These are phyloP conservation scores for Globisporangium apiculatum DNA, from an alignment of 352 stramenopile species.

Conservation along the genomic window DNA sequence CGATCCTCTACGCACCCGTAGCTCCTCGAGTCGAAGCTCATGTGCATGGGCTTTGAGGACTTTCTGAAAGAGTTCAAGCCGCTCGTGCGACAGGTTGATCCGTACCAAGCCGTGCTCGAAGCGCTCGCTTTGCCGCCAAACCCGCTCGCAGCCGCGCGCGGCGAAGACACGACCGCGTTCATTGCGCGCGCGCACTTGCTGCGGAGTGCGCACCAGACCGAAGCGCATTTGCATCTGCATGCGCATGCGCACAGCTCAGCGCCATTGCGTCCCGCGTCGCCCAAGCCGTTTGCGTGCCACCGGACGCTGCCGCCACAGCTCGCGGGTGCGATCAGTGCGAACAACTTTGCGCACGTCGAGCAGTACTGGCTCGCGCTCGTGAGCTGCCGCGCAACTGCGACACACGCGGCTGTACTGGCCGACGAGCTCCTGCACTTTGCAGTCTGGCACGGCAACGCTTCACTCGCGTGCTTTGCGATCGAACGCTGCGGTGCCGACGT, in stretches of 20 bases:
- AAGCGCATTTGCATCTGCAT: constrained; percentile 6
- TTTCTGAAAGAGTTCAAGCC: constrained; percentile 81
- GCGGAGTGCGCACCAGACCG: constrained; percentile 21
- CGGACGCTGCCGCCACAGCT: constrained; percentile 56
- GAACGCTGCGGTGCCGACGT: constrained; percentile 52
- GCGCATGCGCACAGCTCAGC: too few species aligned
- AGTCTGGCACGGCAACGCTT: constrained; percentile 56
- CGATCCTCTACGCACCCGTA: constrained; percentile 2
- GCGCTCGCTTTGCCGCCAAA: constrained; percentile 52
- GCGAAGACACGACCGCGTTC: constrained; percentile 49
- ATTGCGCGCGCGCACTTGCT: constrained; percentile 49
- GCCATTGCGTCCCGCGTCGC: constrained; percentile 15
- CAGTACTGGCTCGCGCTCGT: constrained; percentile 44
- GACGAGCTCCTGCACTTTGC: constrained; percentile 80
- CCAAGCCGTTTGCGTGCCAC: constrained; percentile 47
- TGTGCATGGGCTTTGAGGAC: constrained; percentile 82
- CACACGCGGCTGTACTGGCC: constrained; percentile 34
- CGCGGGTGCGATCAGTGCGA: constrained; percentile 26
- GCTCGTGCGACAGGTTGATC: constrained; percentile 63
- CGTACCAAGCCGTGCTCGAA: constrained; percentile 65
- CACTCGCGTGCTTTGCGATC: constrained; percentile 60
- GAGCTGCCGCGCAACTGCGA: constrained; percentile 8
- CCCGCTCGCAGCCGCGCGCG: constrained; percentile 26
- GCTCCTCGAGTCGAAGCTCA: constrained; percentile 66
- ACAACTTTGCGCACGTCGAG: constrained; percentile 30